These are phyloP conservation scores for Lasiosphaeria hispida DNA, from an alignment of 495 filamentous ascomycete species.

Conservation along the genomic window DNA sequence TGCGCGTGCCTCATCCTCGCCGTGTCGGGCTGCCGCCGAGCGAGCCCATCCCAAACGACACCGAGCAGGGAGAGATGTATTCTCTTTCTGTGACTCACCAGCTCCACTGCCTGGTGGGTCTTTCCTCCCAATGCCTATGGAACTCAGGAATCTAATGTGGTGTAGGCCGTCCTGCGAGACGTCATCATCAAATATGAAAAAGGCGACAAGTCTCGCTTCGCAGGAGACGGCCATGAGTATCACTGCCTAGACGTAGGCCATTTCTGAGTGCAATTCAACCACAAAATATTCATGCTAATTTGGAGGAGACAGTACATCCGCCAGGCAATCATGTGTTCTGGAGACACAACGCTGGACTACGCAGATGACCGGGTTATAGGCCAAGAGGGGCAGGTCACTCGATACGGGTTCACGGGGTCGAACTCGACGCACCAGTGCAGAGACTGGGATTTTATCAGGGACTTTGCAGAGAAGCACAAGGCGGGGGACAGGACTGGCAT, in stretches of 20 bases:
- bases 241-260: constrained; percentile 33
- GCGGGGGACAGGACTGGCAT: constrained; percentile 15
- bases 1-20: constrained; percentile 28
- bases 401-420: constrained; percentile 27
- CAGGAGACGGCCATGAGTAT: constrained; percentile 32
- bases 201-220: constrained; percentile 27
- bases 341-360: constrained; percentile 33
- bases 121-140: no score
- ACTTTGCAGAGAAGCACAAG: constrained; percentile 12
- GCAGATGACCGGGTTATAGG: constrained; percentile 18
- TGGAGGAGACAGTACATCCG: constrained; percentile 23
- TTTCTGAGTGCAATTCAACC: no score
- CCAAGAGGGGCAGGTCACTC: constrained; percentile 18
- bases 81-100: constrained; percentile 30
- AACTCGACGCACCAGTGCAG: constrained; percentile 30
- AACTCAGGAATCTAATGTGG: no score
- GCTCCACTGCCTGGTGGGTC: constrained; percentile 34
- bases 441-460: constrained; percentile 29
- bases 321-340: constrained; percentile 30
- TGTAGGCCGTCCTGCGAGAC: constrained; percentile 27
- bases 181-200: constrained; percentile 32
- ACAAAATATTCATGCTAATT: no score
- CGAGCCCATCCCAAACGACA: constrained; percentile 18
- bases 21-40: constrained; percentile 27
- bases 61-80: constrained; percentile 25